phyloP scores from a whole-genome alignment of 1,139 yeast species.

The Hyphopichia buzzinii region DNA sequence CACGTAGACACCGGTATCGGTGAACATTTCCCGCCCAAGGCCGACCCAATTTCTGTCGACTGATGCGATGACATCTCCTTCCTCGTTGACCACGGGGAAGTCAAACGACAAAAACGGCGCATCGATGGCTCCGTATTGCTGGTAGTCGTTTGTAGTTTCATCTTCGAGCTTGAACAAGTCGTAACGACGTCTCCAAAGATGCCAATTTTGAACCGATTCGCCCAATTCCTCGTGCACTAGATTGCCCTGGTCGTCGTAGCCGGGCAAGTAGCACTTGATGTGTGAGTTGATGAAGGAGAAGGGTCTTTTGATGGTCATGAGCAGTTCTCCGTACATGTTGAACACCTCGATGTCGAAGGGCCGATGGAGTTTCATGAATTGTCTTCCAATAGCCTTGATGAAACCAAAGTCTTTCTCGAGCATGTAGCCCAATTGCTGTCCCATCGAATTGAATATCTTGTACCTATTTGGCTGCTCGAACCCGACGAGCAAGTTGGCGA shows the following conservation, averaged over 20 bases:
- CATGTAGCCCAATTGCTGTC: slow-evolving; percentile 77
- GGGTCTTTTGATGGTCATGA: slow-evolving; percentile 73
- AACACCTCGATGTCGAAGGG: slow-evolving; percentile 83
- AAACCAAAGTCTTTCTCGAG: slow-evolving; percentile 76
- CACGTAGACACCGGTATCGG: slow-evolving; percentile 92
- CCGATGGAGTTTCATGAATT: slow-evolving; percentile 76
- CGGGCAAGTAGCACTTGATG: slow-evolving; percentile 70
- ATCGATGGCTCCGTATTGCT: slow-evolving; percentile 82
- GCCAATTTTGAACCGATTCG: slow-evolving; percentile 91
- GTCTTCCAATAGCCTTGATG: slow-evolving; percentile 69
- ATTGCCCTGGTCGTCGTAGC: slow-evolving; percentile 34
- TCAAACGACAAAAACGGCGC: slow-evolving; percentile 85
- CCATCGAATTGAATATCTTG: slow-evolving; percentile 67
- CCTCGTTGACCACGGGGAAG: slow-evolving; percentile 68
- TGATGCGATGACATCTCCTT: slow-evolving; percentile 62
- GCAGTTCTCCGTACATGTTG: slow-evolving; percentile 65
- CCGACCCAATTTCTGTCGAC: slow-evolving; percentile 97
- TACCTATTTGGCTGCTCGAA: slow-evolving; percentile 89
- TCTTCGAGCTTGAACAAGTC: slow-evolving; percentile 64
- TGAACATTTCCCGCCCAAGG: slow-evolving; percentile 83
- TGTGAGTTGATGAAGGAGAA: slow-evolving; percentile 88
- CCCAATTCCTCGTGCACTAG: slow-evolving; percentile 60
- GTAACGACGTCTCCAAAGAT: slow-evolving; percentile 84
- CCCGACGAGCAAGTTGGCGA: slow-evolving; percentile 82
- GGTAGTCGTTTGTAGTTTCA: slow-evolving; percentile 45